Base-by-base conservation (phyloP, 1,139 yeast genomes). In the Pichia sp. region DNA sequence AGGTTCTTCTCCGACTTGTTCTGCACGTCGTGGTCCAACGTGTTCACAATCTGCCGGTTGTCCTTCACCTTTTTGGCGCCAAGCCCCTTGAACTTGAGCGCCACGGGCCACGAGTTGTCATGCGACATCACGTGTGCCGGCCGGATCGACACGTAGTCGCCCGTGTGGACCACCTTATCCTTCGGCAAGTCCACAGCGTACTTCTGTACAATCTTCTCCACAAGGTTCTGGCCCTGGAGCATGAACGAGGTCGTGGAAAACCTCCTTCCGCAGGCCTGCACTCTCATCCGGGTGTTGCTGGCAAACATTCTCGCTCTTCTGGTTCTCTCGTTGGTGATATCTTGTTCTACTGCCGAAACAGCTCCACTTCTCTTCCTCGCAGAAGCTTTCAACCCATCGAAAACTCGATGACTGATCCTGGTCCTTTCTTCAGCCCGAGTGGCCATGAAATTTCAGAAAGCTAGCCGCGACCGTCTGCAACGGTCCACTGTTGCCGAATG, bases 51-150 rank as follows among this genome's bases (percentile, higher is more conserved):
- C 73, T 93, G 99, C 57, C 89, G 78, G 67, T 87, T 86, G 67
- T 93, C 87, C 64, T 86, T 82, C 59, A 93, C 88, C 59, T 81
- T 76, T 26, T 82, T 81, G 47, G 97, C 98, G 0, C 99, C 99
- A 43, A 93, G 78, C 6, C 96, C 96, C 85, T 84, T 90, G 72
- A 95, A 93, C 74, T 93, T 93, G 66, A 93, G 79, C 1, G 99
- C 99, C 31, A 93, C 97, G 0, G 99, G 99, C 99, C 99, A 93
- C 51, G 97, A 86, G 72, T 93, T 93, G 71, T 93, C 99, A 70
- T 93, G 99, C 13, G 98, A 89, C 99, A 95, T 93, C 71, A 97
- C 93, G 74, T 93, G 96, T 7, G 96, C 95, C 8, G 99, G 99
- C 67, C 78, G 81, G 67, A 95, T 92, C 7, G 96, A 84, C 54